A percentile compares a stretch with the other conserved stretches of the same genome.
Evolutionary conservation across 2,329 filamentous ascomycete genomes (phyloP).

Genomic region (Arthroderma sp.): DNA sequence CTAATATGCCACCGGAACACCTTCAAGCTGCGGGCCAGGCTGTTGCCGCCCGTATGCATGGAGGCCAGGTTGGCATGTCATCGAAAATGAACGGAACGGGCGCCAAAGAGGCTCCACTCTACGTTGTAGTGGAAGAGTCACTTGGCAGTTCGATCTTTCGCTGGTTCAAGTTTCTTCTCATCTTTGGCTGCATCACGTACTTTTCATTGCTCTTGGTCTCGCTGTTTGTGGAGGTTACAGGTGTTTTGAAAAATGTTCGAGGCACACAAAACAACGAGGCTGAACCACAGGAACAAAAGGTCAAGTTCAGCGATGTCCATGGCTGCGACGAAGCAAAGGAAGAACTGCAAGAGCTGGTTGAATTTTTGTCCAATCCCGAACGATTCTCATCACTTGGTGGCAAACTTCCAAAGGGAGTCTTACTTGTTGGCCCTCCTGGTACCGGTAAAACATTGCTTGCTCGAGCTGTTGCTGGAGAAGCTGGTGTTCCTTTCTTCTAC

Average conservation of each 20-base stretch:
- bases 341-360: constrained; percentile 89
- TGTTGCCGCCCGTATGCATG: constrained; percentile 56
- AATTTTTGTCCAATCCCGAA: constrained; percentile 86
- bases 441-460: constrained; percentile 95
- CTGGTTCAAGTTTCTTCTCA: constrained; percentile 76
- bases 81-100: constrained; percentile 45
- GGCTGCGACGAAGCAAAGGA: constrained; percentile 98
- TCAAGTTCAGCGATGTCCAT: constrained; percentile 85
- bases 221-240: constrained; percentile 68
- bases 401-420: constrained; percentile 91
- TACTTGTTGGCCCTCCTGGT: constrained; percentile 87
- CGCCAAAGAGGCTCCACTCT: constrained; percentile 70
- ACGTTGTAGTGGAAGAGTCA: constrained; percentile 91
- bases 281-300: constrained; percentile 82
- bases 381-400: constrained; percentile 89
- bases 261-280: constrained; percentile 65
- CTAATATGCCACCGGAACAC: constrained; percentile 44
- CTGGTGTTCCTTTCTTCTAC: constrained; percentile 98
- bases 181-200: constrained; percentile 68
- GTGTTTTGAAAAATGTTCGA: constrained; percentile 64
- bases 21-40: constrained; percentile 71
- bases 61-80: constrained; percentile 47
- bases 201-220: constrained; percentile 66
- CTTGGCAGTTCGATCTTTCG: constrained; percentile 67
- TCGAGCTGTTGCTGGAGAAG: constrained; percentile 88